These are phyloP conservation scores for Dissophora globulifera DNA, from an alignment of 192 early-diverging fungal genomes.

Conservation along the genomic window DNA sequence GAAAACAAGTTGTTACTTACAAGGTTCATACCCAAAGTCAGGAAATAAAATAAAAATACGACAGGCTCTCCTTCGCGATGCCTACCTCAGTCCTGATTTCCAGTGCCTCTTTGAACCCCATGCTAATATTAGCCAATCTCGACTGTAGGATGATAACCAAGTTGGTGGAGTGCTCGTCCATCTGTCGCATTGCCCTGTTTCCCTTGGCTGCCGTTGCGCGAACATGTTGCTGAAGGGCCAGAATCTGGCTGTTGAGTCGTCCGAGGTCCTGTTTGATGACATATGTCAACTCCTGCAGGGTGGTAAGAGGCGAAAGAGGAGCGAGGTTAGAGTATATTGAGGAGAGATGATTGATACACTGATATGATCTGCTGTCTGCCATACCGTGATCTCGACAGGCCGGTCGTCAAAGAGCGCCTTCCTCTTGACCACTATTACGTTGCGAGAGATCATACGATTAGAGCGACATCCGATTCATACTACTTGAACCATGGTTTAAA, in stretches of 20 bases:
- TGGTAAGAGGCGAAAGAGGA: conserved; percentile 5
- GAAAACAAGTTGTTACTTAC: no score
- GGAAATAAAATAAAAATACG: no score
- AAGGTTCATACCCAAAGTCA: no score
- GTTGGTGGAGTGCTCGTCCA: conserved; percentile 91
- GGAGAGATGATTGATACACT: no score
- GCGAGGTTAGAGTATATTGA: no score
- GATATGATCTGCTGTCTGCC: no score
- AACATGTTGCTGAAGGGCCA: conserved; percentile 80
- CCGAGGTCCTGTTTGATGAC: conserved; percentile 97
- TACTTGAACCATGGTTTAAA: background rate
- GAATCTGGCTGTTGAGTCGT: conserved; percentile 91
- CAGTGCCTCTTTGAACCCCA: conserved; percentile 94
- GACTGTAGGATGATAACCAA: conserved; percentile 93
- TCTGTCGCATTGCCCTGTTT: conserved; percentile 78
- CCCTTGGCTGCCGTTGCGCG: conserved; percentile 67
- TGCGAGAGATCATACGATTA: background rate
- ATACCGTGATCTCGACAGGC: conserved; percentile 91
- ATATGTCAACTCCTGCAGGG: conserved; percentile 82
- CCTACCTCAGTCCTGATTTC: conserved; percentile 82
- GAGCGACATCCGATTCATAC: no score
- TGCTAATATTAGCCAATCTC: conserved; percentile 88
- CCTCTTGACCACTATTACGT: conserved; percentile 82
- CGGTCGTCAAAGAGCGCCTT: conserved; percentile 98
- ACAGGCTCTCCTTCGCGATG: background rate